Conservation (phyloP, 129 eudicot genomes). For the Cynara cardunculus region DNA sequence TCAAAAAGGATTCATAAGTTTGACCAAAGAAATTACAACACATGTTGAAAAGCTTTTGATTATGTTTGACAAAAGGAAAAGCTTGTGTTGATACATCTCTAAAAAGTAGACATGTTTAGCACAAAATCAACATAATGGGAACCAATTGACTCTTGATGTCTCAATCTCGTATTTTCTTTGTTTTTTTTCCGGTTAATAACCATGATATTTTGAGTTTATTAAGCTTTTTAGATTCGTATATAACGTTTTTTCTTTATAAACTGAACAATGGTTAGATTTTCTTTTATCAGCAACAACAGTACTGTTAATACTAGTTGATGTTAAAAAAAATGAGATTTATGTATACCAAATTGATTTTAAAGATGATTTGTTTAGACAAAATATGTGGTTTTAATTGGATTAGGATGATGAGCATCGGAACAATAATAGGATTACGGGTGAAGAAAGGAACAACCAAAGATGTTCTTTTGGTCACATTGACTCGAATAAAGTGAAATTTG, state of each 20-base stretch:
- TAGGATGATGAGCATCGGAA: neutral
- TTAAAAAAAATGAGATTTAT: neutral
- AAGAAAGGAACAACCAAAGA: neutral
- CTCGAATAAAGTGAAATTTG: neutral
- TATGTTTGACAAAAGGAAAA: conserved; percentile 22
- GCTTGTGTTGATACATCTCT: conserved; percentile 13
- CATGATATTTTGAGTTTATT: neutral
- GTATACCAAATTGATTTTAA: neutral
- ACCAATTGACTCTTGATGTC: conserved; percentile 10
- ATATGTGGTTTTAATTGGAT: neutral
- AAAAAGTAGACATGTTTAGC: conserved; percentile 18
- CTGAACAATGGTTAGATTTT: neutral
- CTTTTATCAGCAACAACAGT: neutral
- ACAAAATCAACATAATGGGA: conserved; percentile 16
- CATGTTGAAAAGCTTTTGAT: conserved; percentile 11
- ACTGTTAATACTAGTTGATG: neutral
- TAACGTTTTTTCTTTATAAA: neutral
- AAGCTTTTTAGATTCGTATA: neutral
- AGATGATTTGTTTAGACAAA: neutral
- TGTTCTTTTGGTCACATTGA: neutral
- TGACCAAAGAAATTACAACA: conserved; percentile 2
- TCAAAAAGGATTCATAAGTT: neutral
- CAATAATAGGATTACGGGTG: neutral
- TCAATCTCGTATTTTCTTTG: neutral
- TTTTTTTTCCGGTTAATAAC: neutral